A percentile compares a stretch with the other conserved stretches of the same genome.
Evolutionary conservation across 73 alveolate species (phyloP).

Genomic region (Blepharisma japonicum): DNA sequence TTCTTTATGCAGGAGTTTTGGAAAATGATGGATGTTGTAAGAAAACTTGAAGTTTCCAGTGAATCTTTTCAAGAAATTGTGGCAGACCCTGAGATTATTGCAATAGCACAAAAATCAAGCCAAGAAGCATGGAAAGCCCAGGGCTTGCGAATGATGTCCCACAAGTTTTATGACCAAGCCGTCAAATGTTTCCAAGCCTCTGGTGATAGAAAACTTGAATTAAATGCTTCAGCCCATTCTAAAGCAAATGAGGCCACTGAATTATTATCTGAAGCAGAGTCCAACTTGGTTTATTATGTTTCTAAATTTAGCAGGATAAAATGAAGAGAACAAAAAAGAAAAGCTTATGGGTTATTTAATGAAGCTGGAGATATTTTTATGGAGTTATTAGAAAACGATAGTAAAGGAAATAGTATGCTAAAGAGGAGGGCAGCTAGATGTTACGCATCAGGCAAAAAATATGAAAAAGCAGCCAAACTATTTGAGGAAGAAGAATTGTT

Average conservation of each 20-base stretch:
- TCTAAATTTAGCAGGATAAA: constrained; percentile 29
- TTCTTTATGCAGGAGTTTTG: constrained; percentile 54
- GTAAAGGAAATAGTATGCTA: no score
- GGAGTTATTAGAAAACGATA: no score
- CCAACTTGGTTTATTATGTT: background rate
- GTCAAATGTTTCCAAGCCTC: constrained; percentile 65
- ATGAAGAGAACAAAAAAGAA: constrained; percentile 10
- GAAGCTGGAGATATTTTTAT: no score
- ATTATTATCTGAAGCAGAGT: constrained; percentile 8
- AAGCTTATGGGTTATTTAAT: no score
- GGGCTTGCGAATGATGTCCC: constrained; percentile 76
- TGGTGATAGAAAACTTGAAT: constrained; percentile 25
- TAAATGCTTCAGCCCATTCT: constrained; percentile 25
- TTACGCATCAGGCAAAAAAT: constrained; percentile 62
- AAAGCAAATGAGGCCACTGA: constrained; percentile 18
- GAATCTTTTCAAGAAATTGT: background rate
- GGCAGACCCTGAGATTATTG: background rate
- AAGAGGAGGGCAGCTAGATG: constrained; percentile 72
- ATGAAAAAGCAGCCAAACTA: constrained; percentile 53
- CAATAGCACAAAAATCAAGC: constrained; percentile 34
- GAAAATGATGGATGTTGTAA: constrained; percentile 65
- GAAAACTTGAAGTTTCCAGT: constrained; percentile 31
- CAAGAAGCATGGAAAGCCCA: constrained; percentile 63
- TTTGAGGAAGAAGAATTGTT: constrained; percentile 38
- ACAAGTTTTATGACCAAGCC: constrained; percentile 78